These are phyloP conservation scores for Metschnikowia baotianmanensis DNA, from an alignment of 805 yeast species.

Conservation along the genomic window DNA sequence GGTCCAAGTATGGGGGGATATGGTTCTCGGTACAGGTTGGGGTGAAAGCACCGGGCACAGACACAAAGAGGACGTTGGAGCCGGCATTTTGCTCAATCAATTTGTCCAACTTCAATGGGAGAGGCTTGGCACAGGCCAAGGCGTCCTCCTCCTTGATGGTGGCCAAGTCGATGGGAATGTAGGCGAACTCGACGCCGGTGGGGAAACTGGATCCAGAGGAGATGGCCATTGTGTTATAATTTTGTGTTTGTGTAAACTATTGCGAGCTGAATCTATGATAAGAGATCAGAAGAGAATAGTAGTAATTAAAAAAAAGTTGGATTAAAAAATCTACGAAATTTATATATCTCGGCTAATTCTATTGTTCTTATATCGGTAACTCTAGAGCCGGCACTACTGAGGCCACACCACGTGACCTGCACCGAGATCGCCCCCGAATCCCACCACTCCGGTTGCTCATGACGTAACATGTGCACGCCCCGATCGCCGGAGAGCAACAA, in stretches of 20 bases:
- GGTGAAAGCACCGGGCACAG: conserved; percentile 45
- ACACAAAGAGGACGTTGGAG: conserved; percentile 31
- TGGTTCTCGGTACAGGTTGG: conserved; percentile 47
- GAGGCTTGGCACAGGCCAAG: conserved; percentile 37
- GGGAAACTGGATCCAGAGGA: conserved; percentile 35
- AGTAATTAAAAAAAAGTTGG: no score
- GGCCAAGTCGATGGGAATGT: conserved; percentile 37
- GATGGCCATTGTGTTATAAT: conserved; percentile 16
- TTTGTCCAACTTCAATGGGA: conserved; percentile 33
- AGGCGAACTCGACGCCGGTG: conserved; percentile 30
- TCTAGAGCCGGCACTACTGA: conserved; percentile 3
- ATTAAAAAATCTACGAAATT: background rate
- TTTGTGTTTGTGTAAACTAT: no score
- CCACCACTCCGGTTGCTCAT: no score
- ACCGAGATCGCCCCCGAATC: background rate
- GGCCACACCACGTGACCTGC: conserved; percentile 3
- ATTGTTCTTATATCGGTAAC: background rate
- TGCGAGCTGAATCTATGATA: no score
- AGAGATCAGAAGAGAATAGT: background rate
- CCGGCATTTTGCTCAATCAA: conserved; percentile 25
- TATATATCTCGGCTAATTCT: background rate
- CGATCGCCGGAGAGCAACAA: no score
- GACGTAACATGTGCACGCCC: no score
- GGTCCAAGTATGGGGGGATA: conserved; percentile 37
- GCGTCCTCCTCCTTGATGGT: conserved; percentile 23